phyloP scores from a whole-genome alignment of 768 basidiomycete genomes.

The Pleurotus cornucopiae region DNA sequence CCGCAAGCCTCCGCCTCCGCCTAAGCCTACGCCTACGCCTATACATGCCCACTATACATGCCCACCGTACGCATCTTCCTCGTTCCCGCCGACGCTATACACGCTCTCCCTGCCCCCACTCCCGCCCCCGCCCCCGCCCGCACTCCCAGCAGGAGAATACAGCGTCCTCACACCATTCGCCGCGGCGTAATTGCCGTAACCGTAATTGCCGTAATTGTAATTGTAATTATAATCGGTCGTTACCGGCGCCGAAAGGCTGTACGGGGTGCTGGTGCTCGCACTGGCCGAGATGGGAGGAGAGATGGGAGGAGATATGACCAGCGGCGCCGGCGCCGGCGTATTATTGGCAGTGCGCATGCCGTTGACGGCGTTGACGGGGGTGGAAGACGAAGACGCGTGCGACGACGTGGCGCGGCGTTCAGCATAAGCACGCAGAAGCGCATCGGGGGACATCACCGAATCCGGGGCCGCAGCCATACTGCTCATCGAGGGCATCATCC shows the following conservation, averaged over 20 bases:
- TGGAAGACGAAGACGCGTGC: background rate
- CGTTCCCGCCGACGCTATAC: constrained; percentile 7
- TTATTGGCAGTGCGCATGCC: background rate
- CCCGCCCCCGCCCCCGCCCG: background rate
- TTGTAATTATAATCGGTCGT: background rate
- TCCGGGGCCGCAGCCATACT: constrained; percentile 29
- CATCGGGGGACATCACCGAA: constrained; percentile 58
- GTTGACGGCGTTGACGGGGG: background rate
- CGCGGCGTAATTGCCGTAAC: background rate
- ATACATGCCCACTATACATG: background rate
- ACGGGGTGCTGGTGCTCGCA: background rate
- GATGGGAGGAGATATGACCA: constrained; percentile 2
- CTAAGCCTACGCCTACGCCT: too few species aligned
- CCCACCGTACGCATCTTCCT: constrained; percentile 5
- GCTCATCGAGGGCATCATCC: constrained; percentile 26
- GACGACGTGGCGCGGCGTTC: constrained; percentile 22
- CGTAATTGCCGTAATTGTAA: too few species aligned
- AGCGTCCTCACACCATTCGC: constrained; percentile 8
- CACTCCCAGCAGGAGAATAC: background rate
- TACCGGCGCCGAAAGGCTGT: constrained; percentile 1
- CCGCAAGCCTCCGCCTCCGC: background rate
- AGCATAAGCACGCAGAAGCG: constrained; percentile 74
- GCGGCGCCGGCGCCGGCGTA: background rate
- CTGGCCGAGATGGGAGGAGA: constrained; percentile 1
- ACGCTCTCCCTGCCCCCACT: background rate